Percentiles rank a stretch among this genome's conserved stretches.
phyloP scores from a whole-genome alignment of 306 rosid genomes.

The Cucurbita moschata region DNA sequence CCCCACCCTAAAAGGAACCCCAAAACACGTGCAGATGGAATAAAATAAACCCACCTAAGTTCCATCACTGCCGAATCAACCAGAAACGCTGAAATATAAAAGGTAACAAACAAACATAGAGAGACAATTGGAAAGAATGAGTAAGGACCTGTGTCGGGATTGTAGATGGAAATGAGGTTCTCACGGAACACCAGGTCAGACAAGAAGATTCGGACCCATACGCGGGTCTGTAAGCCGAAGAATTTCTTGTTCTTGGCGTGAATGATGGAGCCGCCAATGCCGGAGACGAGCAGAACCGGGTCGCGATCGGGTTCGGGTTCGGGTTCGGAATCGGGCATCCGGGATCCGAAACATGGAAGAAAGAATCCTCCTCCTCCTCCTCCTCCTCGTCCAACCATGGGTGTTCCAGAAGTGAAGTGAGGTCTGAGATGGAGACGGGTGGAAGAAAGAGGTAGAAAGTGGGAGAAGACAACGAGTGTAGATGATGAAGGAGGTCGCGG shows the following conservation, averaged over 20 bases:
- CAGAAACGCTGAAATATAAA: not conserved
- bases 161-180: slow-evolving; percentile 63
- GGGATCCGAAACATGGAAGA: slow-evolving; percentile 34
- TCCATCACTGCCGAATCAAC: not conserved
- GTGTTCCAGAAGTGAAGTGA: not conserved
- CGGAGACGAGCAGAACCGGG: slow-evolving; percentile 72
- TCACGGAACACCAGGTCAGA: slow-evolving; percentile 64
- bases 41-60: not conserved
- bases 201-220: slow-evolving; percentile 70
- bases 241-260: slow-evolving; percentile 38
- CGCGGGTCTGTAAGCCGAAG: slow-evolving; percentile 61
- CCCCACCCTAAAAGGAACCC: not conserved
- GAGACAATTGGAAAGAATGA: not conserved
- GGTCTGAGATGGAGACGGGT: not conserved
- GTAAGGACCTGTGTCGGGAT: slow-evolving; percentile 63
- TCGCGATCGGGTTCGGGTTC: slow-evolving; percentile 38
- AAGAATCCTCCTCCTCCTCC: not conserved
- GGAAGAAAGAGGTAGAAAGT: not conserved
- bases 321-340: slow-evolving; percentile 10
- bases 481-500: too few species aligned
- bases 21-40: not conserved
- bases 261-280: slow-evolving; percentile 84
- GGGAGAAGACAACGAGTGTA: not conserved
- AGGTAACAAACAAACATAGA: not conserved
- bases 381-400: slow-evolving; percentile 14